Base-by-base conservation (phyloP, 2,329 filamentous ascomycete genomes). In the Scopulariopsis brevicaulis region DNA sequence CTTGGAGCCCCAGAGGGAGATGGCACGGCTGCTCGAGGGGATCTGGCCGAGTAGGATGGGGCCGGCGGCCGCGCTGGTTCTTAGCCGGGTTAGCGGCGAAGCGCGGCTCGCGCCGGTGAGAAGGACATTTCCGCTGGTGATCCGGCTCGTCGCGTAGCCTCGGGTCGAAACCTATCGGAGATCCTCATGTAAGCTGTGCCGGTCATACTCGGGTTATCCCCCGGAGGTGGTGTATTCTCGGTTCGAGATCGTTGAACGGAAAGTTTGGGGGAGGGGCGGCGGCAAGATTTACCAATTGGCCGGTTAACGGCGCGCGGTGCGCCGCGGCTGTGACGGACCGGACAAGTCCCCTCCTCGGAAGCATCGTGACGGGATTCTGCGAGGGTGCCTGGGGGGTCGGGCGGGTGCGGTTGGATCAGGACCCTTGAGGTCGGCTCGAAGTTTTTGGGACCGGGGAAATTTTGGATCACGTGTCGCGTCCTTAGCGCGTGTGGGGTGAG, bases 331-430 rank as follows among this genome's bases (percentile, higher is more conserved):
- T 68, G 58, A 73, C 61, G 57, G 71, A 70, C 62, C 71, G 70
- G 63, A 70, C 67, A 64, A 74, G 68, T 65, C 72, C 74, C 73
- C 73, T 72, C 61, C 74, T 75, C 59, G 73, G 72, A 65, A 77
- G 70, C 74, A 77, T 77, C 59, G 63, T 70, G 68, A 62, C 65
- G 65, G n/a, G 46, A 2, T 24, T 50, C 7, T 50, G 46, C 20
- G 46, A 22, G n/a, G 22, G 46, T 50, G 46, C 22, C 46, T 40
- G 18, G 18, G 37, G 37, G 40, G 5, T 50, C 46, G 20, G n/a
- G 20, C 18, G 12, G 37, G 11, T 40, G 18, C 18, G 37, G 12
- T 40, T 18, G 28, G 28, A 40, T 40, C 37, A 14, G 18, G 12
- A 40, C 37, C 12, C 37, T 40, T 18, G 37, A 40, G 11, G 20